These are phyloP conservation scores for Zopfia rhizophila DNA, from an alignment of 2,329 filamentous ascomycete species.

Conservation along the genomic window DNA sequence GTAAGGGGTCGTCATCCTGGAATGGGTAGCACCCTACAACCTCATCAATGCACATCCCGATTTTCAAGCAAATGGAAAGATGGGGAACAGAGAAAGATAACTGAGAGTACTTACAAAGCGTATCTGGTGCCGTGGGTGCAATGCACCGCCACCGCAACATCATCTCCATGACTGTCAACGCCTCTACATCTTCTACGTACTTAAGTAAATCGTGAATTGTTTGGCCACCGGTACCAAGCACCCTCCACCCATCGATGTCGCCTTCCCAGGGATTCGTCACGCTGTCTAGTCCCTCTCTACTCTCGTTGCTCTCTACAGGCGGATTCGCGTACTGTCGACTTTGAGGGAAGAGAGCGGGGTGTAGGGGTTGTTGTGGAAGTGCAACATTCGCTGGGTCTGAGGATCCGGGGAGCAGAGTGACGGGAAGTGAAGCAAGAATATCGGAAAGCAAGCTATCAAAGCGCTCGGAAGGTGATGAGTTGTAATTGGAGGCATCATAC, in stretches of 20 bases:
- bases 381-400: conserved; percentile 89
- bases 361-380: conserved; percentile 91
- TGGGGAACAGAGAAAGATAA: not conserved
- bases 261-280: conserved; percentile 95
- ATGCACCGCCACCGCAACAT: conserved; percentile 92
- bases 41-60: conserved; percentile 9
- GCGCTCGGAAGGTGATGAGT: conserved; percentile 82
- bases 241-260: conserved; percentile 87
- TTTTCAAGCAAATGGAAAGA: not conserved
- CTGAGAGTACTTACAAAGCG: conserved; percentile 74
- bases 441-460: conserved; percentile 85
- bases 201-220: conserved; percentile 94
- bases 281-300: conserved; percentile 80
- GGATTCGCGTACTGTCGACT: conserved; percentile 73
- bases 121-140: conserved; percentile 95
- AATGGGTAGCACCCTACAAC: conserved; percentile 89
- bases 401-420: conserved; percentile 87
- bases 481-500: conserved; percentile 90
- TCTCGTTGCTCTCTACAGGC: conserved; percentile 50
- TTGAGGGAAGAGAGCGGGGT: conserved; percentile 87
- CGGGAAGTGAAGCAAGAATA: conserved; percentile 84
- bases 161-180: conserved; percentile 90
- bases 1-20: conserved; percentile 91
- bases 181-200: conserved; percentile 81
- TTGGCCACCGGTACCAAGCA: conserved; percentile 89